Base-by-base conservation (phyloP, 495 filamentous ascomycete genomes). In the Penicillium lividum region DNA sequence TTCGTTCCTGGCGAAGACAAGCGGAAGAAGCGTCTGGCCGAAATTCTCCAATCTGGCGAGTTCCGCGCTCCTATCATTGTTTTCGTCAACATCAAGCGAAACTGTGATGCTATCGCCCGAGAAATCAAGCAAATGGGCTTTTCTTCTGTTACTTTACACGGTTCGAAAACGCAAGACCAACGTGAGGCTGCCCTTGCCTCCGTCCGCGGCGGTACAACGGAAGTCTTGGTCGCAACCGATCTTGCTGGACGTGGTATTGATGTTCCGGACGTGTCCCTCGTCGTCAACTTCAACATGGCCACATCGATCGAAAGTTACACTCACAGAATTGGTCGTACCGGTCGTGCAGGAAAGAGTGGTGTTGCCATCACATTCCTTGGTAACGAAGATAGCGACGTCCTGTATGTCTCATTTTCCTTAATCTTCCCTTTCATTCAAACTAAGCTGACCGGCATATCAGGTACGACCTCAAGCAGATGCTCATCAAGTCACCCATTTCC, bases 21-120 rank as follows among this genome's bases (percentile, higher is more conserved):
- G 74, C 85, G 92, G 60, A 99, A 99, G 89, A 97, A 95, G 76
- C 89, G 94, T 10, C 86, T 99, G 16, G 83, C 86, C 58, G 93
- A 99, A 63, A 93, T 99, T 50, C 87, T 99, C 47, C 81, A 80
- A 30, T 92, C 90, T 0, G 80, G 88, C 64, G 90, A 97, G 59
- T 98, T 96, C 77, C 80, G 83, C 4, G 88, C 95, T 1, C 94
- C 94, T 22, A 93, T 99, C 73, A 98, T 99, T 68, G 94, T 98
- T 52, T 99, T 99, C 69, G 94, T 99, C 82, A 99, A 99, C 73
- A 97, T 98, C 88, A 99, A 98, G 73, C 90, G 93, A 59, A 98
- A 98, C 78, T 97, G 92, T 78, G 94, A 99, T 71, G 91, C 93
- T 53, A 87, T 99, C 31, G 94, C 94, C 1, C 82, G 90, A 57